These are phyloP conservation scores for Ballota nigra DNA, from an alignment of 257 asterid species.

Conservation along the genomic window DNA sequence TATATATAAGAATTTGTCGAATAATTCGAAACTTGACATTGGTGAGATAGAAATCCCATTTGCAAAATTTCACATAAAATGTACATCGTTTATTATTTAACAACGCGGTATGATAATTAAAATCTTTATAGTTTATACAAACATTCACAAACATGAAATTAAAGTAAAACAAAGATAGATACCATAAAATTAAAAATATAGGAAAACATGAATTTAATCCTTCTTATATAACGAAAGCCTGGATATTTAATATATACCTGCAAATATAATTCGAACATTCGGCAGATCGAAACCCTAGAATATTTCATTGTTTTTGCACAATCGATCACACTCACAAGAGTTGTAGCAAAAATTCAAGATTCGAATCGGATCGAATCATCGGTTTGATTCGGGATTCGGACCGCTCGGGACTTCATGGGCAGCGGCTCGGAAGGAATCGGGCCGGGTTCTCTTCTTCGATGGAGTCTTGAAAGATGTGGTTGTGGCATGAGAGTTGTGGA, in stretches of 20 bases:
- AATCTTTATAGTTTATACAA: not conserved
- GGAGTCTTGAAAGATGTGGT: not conserved
- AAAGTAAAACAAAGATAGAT: not conserved
- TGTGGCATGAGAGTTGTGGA: not conserved
- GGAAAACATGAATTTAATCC: not conserved
- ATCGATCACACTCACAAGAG: no score
- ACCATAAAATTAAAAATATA: not conserved
- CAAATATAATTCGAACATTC: no score
- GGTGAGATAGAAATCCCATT: not conserved
- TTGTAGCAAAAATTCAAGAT: not conserved
- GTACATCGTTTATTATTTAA: not conserved
- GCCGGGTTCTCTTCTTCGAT: slow-evolving; percentile 4
- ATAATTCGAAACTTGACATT: not conserved
- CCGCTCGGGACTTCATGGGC: slow-evolving; percentile 94
- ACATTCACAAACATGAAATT: not conserved
- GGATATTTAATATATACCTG: slow-evolving; percentile 13
- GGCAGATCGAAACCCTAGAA: not conserved
- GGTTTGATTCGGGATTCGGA: slow-evolving; percentile 79
- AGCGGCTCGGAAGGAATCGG: slow-evolving; percentile 36
- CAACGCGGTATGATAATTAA: not conserved
- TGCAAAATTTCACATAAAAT: not conserved
- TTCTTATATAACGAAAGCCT: not conserved
- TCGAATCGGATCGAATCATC: no score
- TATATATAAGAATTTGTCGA: no score
- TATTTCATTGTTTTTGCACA: no score